Conservation (phyloP, 2,329 filamentous ascomycete species). For the Fusarium metavorans region DNA sequence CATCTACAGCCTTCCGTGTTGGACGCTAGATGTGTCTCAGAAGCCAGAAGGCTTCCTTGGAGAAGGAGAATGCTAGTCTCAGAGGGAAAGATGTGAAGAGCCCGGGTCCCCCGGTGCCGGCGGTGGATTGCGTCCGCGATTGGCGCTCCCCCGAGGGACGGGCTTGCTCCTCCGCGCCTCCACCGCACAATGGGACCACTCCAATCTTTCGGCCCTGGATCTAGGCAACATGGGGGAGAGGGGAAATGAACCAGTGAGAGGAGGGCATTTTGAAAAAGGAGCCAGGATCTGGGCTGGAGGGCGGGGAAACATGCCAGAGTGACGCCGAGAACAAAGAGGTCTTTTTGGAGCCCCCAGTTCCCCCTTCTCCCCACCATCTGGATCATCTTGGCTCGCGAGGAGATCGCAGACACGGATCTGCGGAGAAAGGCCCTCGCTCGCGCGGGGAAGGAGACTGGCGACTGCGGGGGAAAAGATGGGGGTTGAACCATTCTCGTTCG, state of each 20-base stretch:
- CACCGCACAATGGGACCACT: slow-evolving; percentile 25
- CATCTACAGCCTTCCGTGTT: neutral
- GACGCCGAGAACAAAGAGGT: slow-evolving; percentile 5
- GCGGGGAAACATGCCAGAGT: slow-evolving; percentile 13
- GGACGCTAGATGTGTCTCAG: neutral
- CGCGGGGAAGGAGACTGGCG: slow-evolving; percentile 36
- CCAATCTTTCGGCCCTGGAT: neutral
- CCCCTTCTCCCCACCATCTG: slow-evolving; percentile 2
- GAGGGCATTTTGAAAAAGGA: neutral
- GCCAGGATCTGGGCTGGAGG: neutral
- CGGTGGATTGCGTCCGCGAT: neutral
- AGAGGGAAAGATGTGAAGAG: neutral
- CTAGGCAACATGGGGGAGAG: neutral
- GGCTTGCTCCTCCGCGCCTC: slow-evolving; percentile 31
- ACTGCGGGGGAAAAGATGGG: slow-evolving; percentile 42
- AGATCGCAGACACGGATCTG: slow-evolving; percentile 31
- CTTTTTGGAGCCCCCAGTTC: neutral
- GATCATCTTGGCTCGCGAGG: slow-evolving; percentile 5
- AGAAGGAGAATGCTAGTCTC: neutral
- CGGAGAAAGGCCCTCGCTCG: slow-evolving; percentile 35
- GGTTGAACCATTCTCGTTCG: slow-evolving; percentile 9
- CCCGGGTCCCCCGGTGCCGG: neutral
- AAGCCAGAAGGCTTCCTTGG: neutral
- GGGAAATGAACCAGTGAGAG: slow-evolving; percentile 6
- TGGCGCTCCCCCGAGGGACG: slow-evolving; percentile 4